Percentiles rank a stretch among this genome's conserved stretches.
Evolutionary conservation across 2,329 filamentous ascomycete species (phyloP).

Genomic region (Amauroascus verrucosus): DNA sequence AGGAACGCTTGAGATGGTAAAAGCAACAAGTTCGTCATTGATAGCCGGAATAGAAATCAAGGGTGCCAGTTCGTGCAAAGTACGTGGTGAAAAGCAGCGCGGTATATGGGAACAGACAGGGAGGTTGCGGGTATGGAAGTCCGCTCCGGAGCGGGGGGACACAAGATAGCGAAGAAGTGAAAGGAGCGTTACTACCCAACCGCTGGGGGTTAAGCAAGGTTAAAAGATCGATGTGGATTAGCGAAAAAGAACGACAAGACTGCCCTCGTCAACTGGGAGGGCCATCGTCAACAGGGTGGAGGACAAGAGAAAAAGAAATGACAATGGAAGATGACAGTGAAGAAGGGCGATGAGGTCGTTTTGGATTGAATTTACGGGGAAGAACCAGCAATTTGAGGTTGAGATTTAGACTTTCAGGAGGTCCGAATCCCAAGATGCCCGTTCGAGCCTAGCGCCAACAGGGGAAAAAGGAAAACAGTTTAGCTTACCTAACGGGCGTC

Average conservation of each 20-base stretch:
- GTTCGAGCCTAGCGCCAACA: no score
- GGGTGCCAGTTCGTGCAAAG: neutral
- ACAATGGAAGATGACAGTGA: neutral
- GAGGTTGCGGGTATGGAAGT: neutral
- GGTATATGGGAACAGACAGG: neutral
- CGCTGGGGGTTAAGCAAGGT: neutral
- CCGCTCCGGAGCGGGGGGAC: slow-evolving; percentile 15
- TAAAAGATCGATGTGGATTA: neutral
- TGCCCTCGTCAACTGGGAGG: neutral
- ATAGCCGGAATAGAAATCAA: neutral
- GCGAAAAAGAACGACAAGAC: neutral
- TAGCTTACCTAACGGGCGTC: no score
- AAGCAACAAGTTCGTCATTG: slow-evolving; percentile 4
- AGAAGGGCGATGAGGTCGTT: neutral
- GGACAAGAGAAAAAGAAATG: neutral
- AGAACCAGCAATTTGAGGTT: neutral
- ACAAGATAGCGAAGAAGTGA: neutral
- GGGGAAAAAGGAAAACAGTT: no score
- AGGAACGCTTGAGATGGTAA: neutral
- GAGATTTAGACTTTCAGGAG: slow-evolving; percentile 7
- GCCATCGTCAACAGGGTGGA: neutral
- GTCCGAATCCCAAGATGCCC: neutral
- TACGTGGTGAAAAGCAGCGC: neutral
- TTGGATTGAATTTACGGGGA: neutral
- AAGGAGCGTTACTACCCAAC: neutral